Conservation (phyloP, 768 basidiomycete species). For the Collybia nuda region DNA sequence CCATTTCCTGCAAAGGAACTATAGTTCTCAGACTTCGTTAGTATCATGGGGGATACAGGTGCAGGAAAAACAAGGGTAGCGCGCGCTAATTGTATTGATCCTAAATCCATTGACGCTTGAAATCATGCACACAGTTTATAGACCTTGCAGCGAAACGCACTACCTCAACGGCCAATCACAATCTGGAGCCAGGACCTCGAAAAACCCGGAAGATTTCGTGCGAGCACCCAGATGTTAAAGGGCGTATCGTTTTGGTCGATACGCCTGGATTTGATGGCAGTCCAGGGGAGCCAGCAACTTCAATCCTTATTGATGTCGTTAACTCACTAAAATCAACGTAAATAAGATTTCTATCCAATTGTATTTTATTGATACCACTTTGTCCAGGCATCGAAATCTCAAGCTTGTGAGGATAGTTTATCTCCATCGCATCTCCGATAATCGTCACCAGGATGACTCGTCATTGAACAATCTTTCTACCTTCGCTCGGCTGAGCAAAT, state of each 20-base stretch:
- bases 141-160: too few relatives aligned
- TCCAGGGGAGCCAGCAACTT: not conserved
- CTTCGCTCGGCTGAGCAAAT: not conserved
- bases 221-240: too few relatives aligned
- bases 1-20: too few relatives aligned
- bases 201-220: too few relatives aligned
- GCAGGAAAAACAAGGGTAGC: slow-evolving; percentile 1
- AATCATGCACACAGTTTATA: too few relatives aligned
- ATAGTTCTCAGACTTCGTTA: not conserved
- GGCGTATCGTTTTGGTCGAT: not conserved
- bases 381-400: not conserved
- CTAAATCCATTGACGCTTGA: too few relatives aligned
- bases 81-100: too few relatives aligned
- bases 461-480: not conserved
- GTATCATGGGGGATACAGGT: slow-evolving; percentile 2
- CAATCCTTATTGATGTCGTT: not conserved
- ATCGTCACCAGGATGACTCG: not conserved
- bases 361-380: not conserved
- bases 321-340: not conserved
- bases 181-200: too few relatives aligned
- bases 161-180: too few relatives aligned
- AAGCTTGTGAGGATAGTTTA: not conserved
- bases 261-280: not conserved
- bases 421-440: slow-evolving; percentile 2
- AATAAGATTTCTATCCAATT: not conserved